Evolutionary conservation across 176 grass and related monocot species (phyloP).

Genomic region (maize (Zea mays)): DNA sequence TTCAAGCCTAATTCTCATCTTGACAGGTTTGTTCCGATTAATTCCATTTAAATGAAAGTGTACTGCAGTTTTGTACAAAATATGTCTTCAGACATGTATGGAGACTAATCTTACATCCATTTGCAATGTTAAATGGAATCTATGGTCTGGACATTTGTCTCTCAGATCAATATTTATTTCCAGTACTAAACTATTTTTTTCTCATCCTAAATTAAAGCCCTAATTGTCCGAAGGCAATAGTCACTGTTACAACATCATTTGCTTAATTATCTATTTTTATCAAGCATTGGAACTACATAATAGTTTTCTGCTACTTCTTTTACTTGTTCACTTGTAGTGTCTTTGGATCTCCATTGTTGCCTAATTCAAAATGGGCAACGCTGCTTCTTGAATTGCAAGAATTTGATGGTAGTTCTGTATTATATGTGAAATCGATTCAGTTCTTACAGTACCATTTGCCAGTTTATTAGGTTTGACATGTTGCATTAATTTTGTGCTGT

Average conservation of each 20-base stretch:
- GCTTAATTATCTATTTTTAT: conserved; percentile 20
- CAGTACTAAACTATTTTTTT: conserved; percentile 3
- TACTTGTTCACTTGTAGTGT: conserved; percentile 9
- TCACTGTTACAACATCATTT: not conserved
- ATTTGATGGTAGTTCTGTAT: not conserved
- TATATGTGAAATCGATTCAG: not conserved
- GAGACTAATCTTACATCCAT: not conserved
- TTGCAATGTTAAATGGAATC: not conserved
- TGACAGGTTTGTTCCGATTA: conserved; percentile 64
- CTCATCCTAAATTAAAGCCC: not conserved
- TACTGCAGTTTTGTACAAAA: conserved; percentile 16
- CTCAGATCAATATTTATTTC: not conserved
- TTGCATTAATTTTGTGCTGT: not conserved
- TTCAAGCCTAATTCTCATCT: conserved; percentile 76
- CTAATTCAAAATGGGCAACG: conserved; percentile 4
- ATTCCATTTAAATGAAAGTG: conserved; percentile 12
- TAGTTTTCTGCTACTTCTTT: conserved; percentile 25
- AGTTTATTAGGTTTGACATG: not conserved
- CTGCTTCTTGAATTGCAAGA: conserved; percentile 14
- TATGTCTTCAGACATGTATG: not conserved
- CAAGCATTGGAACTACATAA: not conserved
- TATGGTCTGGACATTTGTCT: not conserved
- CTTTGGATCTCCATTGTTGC: conserved; percentile 9
- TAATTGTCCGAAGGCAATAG: not conserved
- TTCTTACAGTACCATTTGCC: not conserved